phyloP scores from a whole-genome alignment of 371 early-diverging fungal species.

The Dichotomocladium elegans region DNA sequence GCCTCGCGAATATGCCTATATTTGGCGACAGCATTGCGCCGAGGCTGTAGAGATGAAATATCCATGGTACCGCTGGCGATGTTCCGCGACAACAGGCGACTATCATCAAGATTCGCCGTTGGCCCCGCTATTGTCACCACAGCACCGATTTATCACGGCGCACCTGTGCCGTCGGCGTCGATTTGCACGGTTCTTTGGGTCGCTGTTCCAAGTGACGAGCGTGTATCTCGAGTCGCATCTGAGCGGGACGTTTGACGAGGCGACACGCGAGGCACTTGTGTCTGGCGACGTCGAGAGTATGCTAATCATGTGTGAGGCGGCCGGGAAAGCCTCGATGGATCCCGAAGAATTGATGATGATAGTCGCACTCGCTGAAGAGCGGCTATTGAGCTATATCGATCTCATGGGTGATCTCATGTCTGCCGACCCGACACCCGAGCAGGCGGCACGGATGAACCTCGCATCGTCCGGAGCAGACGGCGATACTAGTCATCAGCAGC shows the following conservation, averaged over 20 bases:
- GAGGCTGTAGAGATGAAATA: conserved; percentile 5
- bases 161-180: no score
- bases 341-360: conserved; percentile 39
- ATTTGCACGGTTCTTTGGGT: conserved; percentile 43
- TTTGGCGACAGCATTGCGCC: conserved; percentile 42
- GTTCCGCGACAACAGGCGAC: no score
- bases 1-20: conserved; percentile 38
- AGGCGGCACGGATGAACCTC: conserved; percentile 16
- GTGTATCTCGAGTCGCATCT: conserved; percentile 42
- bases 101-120: neutral
- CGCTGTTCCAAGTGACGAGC: conserved; percentile 38
- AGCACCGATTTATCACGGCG: neutral
- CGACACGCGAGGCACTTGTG: conserved; percentile 39
- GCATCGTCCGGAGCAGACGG: conserved; percentile 1
- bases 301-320: conserved; percentile 33
- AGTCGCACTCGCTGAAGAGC: conserved; percentile 40
- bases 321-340: conserved; percentile 35
- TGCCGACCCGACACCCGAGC: conserved; percentile 32
- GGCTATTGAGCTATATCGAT: conserved; percentile 35
- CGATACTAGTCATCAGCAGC: no score
- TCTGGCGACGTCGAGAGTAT: conserved; percentile 39
- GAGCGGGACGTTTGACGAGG: conserved; percentile 48
- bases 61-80: no score
- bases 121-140: neutral
- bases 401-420: conserved; percentile 28